Percentiles rank a stretch among this genome's conserved stretches.
Evolutionary conservation across 495 filamentous ascomycete genomes (phyloP).

Genomic region (Clohesyomyces aquaticus): DNA sequence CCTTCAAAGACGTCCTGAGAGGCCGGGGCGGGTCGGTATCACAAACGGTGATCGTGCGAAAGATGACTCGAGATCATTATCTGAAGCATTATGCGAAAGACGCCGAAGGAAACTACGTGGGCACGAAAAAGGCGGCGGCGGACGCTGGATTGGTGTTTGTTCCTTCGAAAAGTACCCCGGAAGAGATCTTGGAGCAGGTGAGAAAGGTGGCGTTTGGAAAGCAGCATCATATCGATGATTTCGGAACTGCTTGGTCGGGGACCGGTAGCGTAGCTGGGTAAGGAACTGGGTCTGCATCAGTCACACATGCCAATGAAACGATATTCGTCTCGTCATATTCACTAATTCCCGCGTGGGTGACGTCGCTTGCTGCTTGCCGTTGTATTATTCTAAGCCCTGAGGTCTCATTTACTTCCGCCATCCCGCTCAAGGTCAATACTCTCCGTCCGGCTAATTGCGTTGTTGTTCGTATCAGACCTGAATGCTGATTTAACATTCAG

Average conservation of each 20-base stretch:
- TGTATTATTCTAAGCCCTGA: neutral
- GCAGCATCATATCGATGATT: slow-evolving; percentile 28
- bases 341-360: neutral
- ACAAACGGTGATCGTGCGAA: slow-evolving; percentile 31
- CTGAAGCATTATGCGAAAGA: slow-evolving; percentile 36
- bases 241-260: slow-evolving; percentile 5
- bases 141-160: slow-evolving; percentile 33
- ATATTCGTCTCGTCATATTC: neutral
- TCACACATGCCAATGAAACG: neutral
- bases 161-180: slow-evolving; percentile 34
- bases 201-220: slow-evolving; percentile 30
- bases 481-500: neutral
- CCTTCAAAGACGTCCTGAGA: slow-evolving; percentile 20
- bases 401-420: neutral
- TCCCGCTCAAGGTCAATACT: neutral
- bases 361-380: neutral
- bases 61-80: slow-evolving; percentile 35
- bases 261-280: neutral
- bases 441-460: neutral
- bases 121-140: slow-evolving; percentile 28
- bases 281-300: neutral
- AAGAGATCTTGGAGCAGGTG: slow-evolving; percentile 35
- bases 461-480: neutral
- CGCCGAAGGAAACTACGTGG: slow-evolving; percentile 34
- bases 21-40: neutral